Percentiles rank a stretch among this genome's conserved stretches.
These are phyloP conservation scores for Bryoerythrophyllum caledonicum DNA, from an alignment of 225 moss, liverwort and hornwort genomes.

Conservation along the genomic window DNA sequence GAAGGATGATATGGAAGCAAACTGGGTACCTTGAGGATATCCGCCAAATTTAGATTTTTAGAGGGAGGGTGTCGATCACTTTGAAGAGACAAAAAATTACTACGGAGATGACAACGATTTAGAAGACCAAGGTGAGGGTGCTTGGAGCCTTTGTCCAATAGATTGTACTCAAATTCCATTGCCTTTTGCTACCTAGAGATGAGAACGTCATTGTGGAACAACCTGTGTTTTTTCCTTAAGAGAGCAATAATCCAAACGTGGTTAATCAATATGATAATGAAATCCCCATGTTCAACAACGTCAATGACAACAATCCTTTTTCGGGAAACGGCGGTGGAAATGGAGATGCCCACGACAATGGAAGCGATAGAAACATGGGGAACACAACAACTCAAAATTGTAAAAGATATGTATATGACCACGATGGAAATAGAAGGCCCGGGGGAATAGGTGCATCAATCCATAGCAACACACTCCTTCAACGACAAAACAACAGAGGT, in stretches of 20 bases:
- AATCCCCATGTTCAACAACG: background rate
- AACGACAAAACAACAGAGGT: background rate
- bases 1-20: background rate
- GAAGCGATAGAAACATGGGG: background rate
- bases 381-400: background rate
- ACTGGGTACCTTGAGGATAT: too few relatives aligned
- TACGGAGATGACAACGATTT: background rate
- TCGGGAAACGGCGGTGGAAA: background rate
- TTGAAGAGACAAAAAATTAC: background rate
- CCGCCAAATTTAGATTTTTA: too few relatives aligned
- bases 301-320: background rate
- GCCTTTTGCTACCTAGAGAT: background rate
- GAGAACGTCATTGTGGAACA: background rate
- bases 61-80: too few relatives aligned
- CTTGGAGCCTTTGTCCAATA: background rate
- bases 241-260: background rate
- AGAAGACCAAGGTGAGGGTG: too few relatives aligned
- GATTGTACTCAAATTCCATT: background rate
- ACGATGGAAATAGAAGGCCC: background rate
- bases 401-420: background rate
- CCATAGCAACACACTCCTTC: background rate
- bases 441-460: background rate
- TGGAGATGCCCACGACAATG: background rate
- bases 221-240: background rate
- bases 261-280: background rate